These are phyloP conservation scores for Penicillium sp. DNA, from an alignment of 2,329 filamentous ascomycete species.

Conservation along the genomic window DNA sequence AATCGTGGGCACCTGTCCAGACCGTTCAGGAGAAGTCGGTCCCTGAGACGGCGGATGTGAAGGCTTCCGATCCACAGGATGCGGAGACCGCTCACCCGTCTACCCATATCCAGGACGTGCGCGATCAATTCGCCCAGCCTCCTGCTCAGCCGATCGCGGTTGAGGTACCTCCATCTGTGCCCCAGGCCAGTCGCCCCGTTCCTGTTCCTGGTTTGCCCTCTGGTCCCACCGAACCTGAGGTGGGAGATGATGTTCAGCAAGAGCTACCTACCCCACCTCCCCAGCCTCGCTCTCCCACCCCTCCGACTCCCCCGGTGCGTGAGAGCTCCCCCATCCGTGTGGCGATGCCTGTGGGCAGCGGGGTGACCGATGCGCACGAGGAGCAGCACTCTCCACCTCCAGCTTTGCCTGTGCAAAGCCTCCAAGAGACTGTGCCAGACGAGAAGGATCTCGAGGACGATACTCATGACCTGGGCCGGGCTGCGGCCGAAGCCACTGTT, in stretches of 20 bases:
- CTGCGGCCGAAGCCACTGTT: slow-evolving; percentile 58
- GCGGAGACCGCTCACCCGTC: slow-evolving; percentile 54
- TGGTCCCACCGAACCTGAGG: slow-evolving; percentile 50
- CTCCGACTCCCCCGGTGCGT: slow-evolving; percentile 51
- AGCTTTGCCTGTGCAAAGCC: slow-evolving; percentile 61
- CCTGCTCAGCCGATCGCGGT: slow-evolving; percentile 44
- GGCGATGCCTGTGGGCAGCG: slow-evolving; percentile 78
- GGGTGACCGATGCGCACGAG: slow-evolving; percentile 46
- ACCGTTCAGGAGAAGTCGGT: slow-evolving; percentile 66
- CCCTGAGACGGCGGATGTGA: slow-evolving; percentile 66
- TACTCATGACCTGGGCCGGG: slow-evolving; percentile 61
- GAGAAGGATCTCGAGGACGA: slow-evolving; percentile 66
- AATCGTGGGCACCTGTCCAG: slow-evolving; percentile 84
- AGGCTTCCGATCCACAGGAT: slow-evolving; percentile 47
- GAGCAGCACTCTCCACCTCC: slow-evolving; percentile 43
- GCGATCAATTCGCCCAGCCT: slow-evolving; percentile 80
- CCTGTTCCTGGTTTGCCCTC: slow-evolving; percentile 75
- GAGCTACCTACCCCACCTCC: slow-evolving; percentile 41
- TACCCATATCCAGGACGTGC: slow-evolving; percentile 70
- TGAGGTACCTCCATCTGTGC: slow-evolving; percentile 53
- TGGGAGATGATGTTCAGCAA: slow-evolving; percentile 33
- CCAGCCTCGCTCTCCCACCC: slow-evolving; percentile 50
- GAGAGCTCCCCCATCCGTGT: slow-evolving; percentile 77
- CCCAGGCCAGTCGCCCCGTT: slow-evolving; percentile 66
- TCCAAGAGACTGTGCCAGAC: slow-evolving; percentile 62